A percentile compares a stretch with the other conserved stretches of the same genome.
Evolutionary conservation across 1,139 yeast species (phyloP).

Genomic region (Hyphopichia wangnamkhiaoensis): DNA sequence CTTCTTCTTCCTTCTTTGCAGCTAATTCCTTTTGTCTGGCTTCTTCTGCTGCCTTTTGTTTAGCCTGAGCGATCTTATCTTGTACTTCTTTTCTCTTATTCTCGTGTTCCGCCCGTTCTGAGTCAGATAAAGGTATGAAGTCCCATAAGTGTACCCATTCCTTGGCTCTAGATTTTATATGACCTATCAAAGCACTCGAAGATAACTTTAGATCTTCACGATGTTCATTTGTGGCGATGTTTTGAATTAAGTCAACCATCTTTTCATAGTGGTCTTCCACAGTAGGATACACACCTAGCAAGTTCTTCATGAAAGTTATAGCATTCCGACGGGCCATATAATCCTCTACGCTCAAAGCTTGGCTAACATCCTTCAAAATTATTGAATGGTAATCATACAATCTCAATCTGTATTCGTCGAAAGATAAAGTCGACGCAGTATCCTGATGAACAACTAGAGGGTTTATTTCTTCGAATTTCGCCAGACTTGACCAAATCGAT

Average conservation of each 20-base stretch:
- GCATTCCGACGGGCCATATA: conserved; percentile 84
- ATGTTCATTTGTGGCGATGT: conserved; percentile 52
- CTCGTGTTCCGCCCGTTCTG: conserved; percentile 24
- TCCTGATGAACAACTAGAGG: not conserved
- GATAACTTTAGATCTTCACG: conserved; percentile 84
- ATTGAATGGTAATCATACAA: conserved; percentile 60
- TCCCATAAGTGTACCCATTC: conserved; percentile 63
- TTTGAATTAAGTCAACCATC: conserved; percentile 49
- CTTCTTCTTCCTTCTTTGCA: conserved; percentile 6
- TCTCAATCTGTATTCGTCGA: conserved; percentile 40
- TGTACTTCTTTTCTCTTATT: conserved; percentile 21
- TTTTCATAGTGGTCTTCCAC: conserved; percentile 68
- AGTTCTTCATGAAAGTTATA: conserved; percentile 72
- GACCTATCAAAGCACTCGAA: conserved; percentile 75
- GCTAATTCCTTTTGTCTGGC: conserved; percentile 6
- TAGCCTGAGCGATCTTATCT: conserved; percentile 14
- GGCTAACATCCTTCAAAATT: conserved; percentile 46
- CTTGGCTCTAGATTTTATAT: conserved; percentile 58
- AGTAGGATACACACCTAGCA: conserved; percentile 65
- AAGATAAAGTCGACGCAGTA: conserved; percentile 13
- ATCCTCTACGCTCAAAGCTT: conserved; percentile 55
- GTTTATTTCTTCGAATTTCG: conserved; percentile 14
- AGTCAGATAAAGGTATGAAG: conserved; percentile 48
- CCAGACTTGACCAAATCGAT: conserved; percentile 41
- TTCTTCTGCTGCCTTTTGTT: conserved; percentile 4